Evolutionary conservation across 2,329 filamentous ascomycete genomes (phyloP), one percentile per base, ranked within the genome.

Genomic region (Chaetomium olivaceum): DNA sequence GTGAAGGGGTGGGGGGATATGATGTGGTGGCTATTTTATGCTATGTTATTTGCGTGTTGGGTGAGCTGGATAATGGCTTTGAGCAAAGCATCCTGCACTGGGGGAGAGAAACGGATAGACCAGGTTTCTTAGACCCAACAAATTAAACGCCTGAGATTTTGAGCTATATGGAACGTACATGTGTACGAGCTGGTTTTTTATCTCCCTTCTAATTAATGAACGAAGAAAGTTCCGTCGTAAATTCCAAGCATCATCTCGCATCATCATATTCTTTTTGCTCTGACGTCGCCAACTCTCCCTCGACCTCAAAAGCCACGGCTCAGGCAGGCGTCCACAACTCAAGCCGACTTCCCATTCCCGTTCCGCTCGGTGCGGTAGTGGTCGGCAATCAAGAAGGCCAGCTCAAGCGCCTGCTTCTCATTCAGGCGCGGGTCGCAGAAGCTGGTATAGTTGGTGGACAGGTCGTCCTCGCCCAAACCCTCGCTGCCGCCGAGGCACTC

Each of bases 381-480:
- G 5, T 92, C 92, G 0, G 95, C 95, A 57, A 99, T 89, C 73
- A 98, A 79, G 77, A 99, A 99, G 0, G 95, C 93, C 76, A 98
- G 79, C 81, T 99, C 95, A 16, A 99, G 83, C 0, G 95, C 93
- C 81, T 99, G 95, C 81, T 98, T 97, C 84, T 98, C 95, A 75
- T 99, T 99, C 71, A 99, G 80, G 27, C 95, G 82, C 5, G 95
- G 95, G 77, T 99, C 95, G 77, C 95, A 99, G 81, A 94, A 98
- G 46, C 91, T 96, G 5, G 93, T 96, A 79, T 99, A 99, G 74
- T 97, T 93, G 70, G 92, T 86, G 2, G 90, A 90, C 73, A 99
- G 77, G 74, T 97, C 94, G 68, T 95, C 91, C 77, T 98, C 95
- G 43, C 86, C 91, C 66, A 98, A 80, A 0, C 90, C 91, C 75